These are phyloP conservation scores for Salix exigua DNA, from an alignment of 345 rosid genomes.

Conservation along the genomic window DNA sequence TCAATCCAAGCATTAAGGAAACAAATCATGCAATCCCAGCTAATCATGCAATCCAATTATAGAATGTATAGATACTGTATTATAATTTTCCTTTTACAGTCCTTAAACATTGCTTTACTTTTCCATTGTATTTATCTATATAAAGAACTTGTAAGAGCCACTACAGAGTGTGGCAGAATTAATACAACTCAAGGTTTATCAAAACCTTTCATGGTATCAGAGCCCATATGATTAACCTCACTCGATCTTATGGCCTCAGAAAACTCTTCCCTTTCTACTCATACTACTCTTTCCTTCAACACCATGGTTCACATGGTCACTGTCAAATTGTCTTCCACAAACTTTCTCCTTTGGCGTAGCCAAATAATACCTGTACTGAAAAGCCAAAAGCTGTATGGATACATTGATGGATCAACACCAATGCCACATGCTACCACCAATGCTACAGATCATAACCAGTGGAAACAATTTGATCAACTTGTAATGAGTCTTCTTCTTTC, in stretches of 20 bases:
- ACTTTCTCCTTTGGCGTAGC: rapidly evolving
- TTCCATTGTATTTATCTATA: too few relatives aligned
- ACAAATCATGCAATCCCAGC: too few relatives aligned
- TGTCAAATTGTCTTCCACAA: not conserved
- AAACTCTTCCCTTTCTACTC: not conserved
- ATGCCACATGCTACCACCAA: not conserved
- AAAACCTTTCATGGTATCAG: too few relatives aligned
- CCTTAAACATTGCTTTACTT: too few relatives aligned
- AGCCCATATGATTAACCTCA: not conserved
- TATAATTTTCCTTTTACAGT: too few relatives aligned
- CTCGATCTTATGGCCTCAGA: not conserved
- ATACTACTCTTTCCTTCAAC: not conserved
- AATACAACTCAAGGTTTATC: too few relatives aligned
- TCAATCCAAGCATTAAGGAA: too few relatives aligned
- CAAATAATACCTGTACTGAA: rapidly evolving
- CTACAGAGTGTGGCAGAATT: too few relatives aligned
- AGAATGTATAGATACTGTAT: too few relatives aligned
- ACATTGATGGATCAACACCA: not conserved
- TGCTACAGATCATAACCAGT: rapidly evolving
- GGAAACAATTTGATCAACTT: not conserved
- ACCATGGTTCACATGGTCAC: not conserved
- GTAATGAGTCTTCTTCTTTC: not conserved
- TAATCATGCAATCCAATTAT: too few relatives aligned
- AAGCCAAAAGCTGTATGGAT: not conserved
- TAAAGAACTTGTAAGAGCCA: too few relatives aligned